A percentile compares a stretch with the other conserved stretches of the same genome.
phyloP scores from a whole-genome alignment of 2,329 filamentous ascomycete genomes.

The Colletotrichum trifolii region DNA sequence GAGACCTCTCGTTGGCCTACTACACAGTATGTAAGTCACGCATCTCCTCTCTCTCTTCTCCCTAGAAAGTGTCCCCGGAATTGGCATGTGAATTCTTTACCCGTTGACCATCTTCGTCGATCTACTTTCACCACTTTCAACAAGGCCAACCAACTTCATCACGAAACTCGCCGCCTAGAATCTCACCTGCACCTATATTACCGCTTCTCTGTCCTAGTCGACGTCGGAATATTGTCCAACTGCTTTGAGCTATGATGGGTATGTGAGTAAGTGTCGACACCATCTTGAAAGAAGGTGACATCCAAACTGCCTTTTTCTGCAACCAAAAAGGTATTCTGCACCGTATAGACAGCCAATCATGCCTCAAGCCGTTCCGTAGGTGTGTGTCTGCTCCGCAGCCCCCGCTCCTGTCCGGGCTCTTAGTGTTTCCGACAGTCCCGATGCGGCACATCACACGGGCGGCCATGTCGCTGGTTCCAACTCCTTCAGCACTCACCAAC shows the following conservation, averaged over 20 bases:
- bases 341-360: conserved; percentile 21
- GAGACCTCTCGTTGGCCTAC: not conserved
- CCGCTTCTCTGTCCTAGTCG: too few relatives aligned
- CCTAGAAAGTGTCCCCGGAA: not conserved
- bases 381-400: conserved; percentile 25
- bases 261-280: conserved; percentile 13
- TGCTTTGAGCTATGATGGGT: conserved; percentile 16
- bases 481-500: not conserved
- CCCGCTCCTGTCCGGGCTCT: conserved; percentile 13
- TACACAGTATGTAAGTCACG: not conserved
- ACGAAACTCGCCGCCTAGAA: not conserved
- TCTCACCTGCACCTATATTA: not conserved
- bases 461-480: not conserved
- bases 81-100: conserved; percentile 20
- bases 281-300: not conserved
- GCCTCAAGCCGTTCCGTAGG: not conserved
- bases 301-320: too few relatives aligned
- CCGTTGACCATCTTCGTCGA: not conserved
- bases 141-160: conserved; percentile 5
- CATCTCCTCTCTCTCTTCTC: conserved; percentile 7
- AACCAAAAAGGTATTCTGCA: not conserved
- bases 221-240: not conserved
- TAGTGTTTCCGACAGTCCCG: conserved; percentile 18
- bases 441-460: conserved; percentile 10
- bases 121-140: not conserved